phyloP scores from a whole-genome alignment of 2,329 filamentous ascomycete species.

The Neofusicoccum kwambonambiense region DNA sequence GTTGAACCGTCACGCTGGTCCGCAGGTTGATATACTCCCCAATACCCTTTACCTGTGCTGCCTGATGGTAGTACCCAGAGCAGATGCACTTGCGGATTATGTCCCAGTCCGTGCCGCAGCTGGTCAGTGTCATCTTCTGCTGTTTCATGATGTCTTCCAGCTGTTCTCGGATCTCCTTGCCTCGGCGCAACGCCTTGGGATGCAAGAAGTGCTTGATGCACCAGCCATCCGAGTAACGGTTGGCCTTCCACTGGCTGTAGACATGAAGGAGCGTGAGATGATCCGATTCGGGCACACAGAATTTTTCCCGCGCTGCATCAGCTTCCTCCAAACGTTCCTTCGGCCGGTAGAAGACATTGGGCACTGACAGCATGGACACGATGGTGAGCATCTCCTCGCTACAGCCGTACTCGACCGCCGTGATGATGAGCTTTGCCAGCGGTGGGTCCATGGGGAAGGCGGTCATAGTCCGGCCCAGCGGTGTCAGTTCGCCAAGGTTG shows the following conservation, averaged over 20 bases:
- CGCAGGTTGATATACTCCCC: constrained; percentile 97
- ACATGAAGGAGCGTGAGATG: constrained; percentile 95
- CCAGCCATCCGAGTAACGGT: constrained; percentile 88
- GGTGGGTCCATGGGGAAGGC: constrained; percentile 98
- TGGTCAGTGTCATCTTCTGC: constrained; percentile 83
- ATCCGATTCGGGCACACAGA: constrained; percentile 97
- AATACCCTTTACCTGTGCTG: constrained; percentile 90
- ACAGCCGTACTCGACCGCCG: constrained; percentile 83
- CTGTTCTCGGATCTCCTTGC: constrained; percentile 92
- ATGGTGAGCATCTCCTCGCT: constrained; percentile 98
- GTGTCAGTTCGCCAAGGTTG: constrained; percentile 88
- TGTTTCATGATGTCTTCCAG: constrained; percentile 90
- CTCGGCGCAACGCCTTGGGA: constrained; percentile 86
- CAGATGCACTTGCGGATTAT: constrained; percentile 94
- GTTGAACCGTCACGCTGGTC: constrained; percentile 88
- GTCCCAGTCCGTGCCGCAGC: constrained; percentile 97
- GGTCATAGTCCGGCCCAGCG: constrained; percentile 88
- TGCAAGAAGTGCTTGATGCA: constrained; percentile 92
- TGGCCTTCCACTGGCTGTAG: constrained; percentile 91
- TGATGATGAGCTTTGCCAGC: constrained; percentile 91
- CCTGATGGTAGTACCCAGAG: constrained; percentile 96
- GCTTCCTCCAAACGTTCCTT: constrained; percentile 97
- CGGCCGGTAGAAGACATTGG: constrained; percentile 93
- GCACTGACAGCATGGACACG: constrained; percentile 95
- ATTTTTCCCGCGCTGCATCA: constrained; percentile 92